A percentile compares a stretch with the other conserved stretches of the same genome.
Evolutionary conservation across 2,329 filamentous ascomycete genomes (phyloP).

Genomic region (Acarospora socialis): DNA sequence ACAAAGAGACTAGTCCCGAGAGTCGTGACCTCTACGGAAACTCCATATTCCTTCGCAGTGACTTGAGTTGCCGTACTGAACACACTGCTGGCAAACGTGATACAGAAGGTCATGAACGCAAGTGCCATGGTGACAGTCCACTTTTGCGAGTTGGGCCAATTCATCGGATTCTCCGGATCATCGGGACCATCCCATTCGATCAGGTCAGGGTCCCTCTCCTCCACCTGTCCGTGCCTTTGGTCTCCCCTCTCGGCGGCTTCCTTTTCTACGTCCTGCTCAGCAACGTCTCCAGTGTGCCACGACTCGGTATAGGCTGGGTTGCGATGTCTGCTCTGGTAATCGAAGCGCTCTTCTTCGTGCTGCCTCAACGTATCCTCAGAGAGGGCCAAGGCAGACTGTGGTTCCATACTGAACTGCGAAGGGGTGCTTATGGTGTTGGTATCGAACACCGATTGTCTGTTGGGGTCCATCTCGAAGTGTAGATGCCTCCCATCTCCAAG

Average conservation of each 20-base stretch:
- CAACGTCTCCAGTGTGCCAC: not conserved
- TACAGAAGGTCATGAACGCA: conserved; percentile 30
- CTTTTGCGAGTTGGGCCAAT: conserved; percentile 21
- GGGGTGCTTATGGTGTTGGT: no score
- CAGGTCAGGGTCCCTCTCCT: conserved; percentile 7
- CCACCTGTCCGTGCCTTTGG: not conserved
- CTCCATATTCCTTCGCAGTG: conserved; percentile 29
- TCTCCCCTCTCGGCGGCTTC: not conserved
- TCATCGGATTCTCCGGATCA: conserved; percentile 18
- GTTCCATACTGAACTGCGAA: no score
- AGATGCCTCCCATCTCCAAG: no score
- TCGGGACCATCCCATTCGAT: conserved; percentile 17
- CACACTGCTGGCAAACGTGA: conserved; percentile 35
- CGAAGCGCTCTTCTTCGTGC: not conserved
- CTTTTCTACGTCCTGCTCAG: no score
- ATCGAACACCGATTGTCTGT: no score
- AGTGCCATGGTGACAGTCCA: conserved; percentile 30
- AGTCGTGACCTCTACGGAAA: conserved; percentile 34
- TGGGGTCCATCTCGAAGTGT: no score
- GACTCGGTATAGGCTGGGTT: not conserved
- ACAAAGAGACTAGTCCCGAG: conserved; percentile 38
- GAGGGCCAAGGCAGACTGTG: no score
- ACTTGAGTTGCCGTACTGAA: conserved; percentile 29
- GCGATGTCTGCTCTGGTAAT: conserved; percentile 1
- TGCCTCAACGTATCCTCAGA: no score